Percentiles rank a stretch among this genome's conserved stretches.
Evolutionary conservation across 257 asterid genomes (phyloP).

Genomic region (Solanum virginianum): DNA sequence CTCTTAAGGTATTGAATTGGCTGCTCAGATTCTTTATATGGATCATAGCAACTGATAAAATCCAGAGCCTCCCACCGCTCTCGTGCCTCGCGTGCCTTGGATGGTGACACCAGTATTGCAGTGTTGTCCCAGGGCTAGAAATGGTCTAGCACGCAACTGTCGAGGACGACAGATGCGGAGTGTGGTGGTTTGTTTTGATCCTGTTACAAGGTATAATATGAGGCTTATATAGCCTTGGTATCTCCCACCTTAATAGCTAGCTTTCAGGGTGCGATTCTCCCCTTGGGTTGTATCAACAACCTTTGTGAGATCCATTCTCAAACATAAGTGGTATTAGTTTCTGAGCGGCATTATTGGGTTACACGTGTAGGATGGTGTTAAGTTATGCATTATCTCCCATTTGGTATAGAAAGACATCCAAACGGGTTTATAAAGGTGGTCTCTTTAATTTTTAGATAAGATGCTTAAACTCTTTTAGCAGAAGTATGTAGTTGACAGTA

Average conservation of each 20-base stretch:
- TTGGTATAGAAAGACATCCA: neutral
- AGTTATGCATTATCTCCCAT: neutral
- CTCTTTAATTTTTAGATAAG: neutral
- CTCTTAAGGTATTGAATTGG: neutral
- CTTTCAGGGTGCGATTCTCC: neutral
- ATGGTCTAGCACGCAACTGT: neutral
- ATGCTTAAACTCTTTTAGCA: neutral
- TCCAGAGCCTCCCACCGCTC: neutral
- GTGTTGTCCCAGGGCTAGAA: neutral
- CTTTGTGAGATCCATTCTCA: neutral
- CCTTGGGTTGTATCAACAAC: neutral
- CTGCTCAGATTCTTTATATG: neutral
- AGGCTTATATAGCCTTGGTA: neutral
- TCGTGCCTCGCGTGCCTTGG: neutral
- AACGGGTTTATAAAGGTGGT: neutral
- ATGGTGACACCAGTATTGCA: neutral
- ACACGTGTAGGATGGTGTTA: neutral
- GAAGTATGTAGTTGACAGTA: neutral
- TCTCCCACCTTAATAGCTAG: neutral
- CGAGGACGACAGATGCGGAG: neutral
- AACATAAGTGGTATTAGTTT: neutral
- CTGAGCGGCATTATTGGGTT: neutral
- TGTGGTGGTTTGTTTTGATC: neutral
- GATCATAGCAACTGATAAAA: neutral
- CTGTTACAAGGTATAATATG: neutral